Base-by-base conservation (phyloP, 2,329 filamentous ascomycete genomes). In the Penicillium sp. region DNA sequence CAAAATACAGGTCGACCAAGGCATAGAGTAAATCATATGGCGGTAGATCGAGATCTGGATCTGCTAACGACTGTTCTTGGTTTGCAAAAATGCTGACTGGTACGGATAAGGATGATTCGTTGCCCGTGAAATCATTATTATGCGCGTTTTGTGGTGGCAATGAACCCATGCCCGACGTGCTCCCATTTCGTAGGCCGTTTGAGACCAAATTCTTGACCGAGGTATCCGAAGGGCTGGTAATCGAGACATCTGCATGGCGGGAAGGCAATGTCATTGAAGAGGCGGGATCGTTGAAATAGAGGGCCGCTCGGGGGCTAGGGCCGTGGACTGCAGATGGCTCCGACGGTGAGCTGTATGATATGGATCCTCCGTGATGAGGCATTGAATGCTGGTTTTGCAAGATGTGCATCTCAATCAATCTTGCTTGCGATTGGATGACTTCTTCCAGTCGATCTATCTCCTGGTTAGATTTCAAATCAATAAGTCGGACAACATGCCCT, bases 1-100 rank as follows among this genome's bases (percentile, higher is more conserved):
- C 90, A 68, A 92, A 92, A 70, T 91, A 92, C 0, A 92, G 80
- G 65, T 92, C 89, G 7, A 89, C 88, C 11, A 92, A 75, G 2
- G 86, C 83, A 66, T 91, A 92, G 0, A 92, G 76, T 6, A 92
- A 76, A 68, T 91, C 88, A 65, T 91, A 91, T 1, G 89, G 89
- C 1, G 89, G 89, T 27, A 92, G 81, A 56, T 90, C 88, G 50
- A 87, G 83, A 64, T 90, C 87, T 3, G 83, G 78, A 56, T 76
- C 69, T 16, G 70, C 21, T 72, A 80, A 58, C 73, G 76, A 62
- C 78, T 80, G 46, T 73, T 74, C 71, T 75, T 81, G 59, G 71
- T 76, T 74, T 47, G 82, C 77, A 10, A 81, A 75, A 27, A 87
- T 80, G 53, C 80, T 82, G 25, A 86, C 77, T 0, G 87, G 85